Evolutionary conservation across 1,284 basidiomycete genomes (phyloP), one percentile per base, ranked within the genome.

Genomic region (Bondarzewia mesenterica): DNA sequence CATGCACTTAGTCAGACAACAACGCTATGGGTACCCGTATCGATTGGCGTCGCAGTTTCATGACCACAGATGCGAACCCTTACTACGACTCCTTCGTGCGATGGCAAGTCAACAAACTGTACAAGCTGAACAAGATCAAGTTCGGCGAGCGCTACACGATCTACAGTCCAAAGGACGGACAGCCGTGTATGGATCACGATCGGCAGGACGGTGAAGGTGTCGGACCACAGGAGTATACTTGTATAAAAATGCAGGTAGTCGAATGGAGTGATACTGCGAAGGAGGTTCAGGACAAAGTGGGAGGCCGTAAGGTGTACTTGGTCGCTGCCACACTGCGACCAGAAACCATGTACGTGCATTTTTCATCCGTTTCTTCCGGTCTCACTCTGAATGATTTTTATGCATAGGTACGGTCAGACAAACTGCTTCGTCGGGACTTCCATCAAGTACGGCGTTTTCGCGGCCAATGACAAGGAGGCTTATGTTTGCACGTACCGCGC

Each of bases 161-260:
- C 64, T 99, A 96, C 75, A 95, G 91, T 58, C 93, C 93, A n/a
- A 98, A 98, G 68, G 96, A 99, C 61, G 93, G 93, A 7, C 96
- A 99, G 65, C 95, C 96, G 1, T 99, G 96, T 65, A 99, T 99
- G 96, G 96, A 99, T 70, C 96, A 99, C 72, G 96, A 99, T 66
- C 89, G 96, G 54, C 80, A 84, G 49, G 92, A 93, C 55, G 96
- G 96, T 42, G 96, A 99, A 69, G 94, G 89, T 47, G 73, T 96
- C 50, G 92, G 92, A 15, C 95, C 96, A 6, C 93, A 96, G 62
- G 95, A 99, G 65, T 99, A 99, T 71, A 93, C 95, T 14, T 89
- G 77, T 16, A 72, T 99, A 64, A 98, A 97, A 75, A 93, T 98
- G 90, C 82, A 91, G 66, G 91, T 98, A 3, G 70, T 86, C 14